Conservation (phyloP, 768 basidiomycete genomes). For the Mycena venus region DNA sequence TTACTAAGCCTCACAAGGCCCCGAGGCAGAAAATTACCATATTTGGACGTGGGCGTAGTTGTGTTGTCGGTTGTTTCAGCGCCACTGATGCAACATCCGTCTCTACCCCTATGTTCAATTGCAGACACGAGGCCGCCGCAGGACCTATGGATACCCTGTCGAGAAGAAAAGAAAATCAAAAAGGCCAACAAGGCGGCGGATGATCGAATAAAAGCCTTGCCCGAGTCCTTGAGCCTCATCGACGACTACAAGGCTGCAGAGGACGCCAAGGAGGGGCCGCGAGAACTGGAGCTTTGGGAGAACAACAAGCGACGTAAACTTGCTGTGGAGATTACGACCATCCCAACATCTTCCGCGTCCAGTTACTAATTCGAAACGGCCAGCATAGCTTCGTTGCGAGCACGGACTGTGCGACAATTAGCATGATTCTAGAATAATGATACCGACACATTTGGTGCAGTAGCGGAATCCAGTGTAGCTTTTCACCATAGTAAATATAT, state of each 20-base stretch:
- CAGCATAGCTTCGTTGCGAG: slow-evolving; percentile 58
- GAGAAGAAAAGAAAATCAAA: slow-evolving; percentile 88
- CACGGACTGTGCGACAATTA: slow-evolving; percentile 63
- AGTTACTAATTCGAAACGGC: neutral
- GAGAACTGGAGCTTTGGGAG: slow-evolving; percentile 58
- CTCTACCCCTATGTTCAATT: no score
- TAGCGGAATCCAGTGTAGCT: slow-evolving; percentile 7
- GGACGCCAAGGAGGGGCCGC: slow-evolving; percentile 70
- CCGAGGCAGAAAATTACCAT: neutral
- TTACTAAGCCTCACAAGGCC: no score
- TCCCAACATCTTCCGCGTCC: slow-evolving; percentile 25
- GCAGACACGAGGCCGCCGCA: no score
- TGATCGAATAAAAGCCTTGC: slow-evolving; percentile 81
- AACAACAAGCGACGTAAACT: slow-evolving; percentile 64
- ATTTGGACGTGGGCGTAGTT: neutral
- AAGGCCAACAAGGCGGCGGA: slow-evolving; percentile 77
- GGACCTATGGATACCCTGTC: no score
- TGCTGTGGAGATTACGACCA: slow-evolving; percentile 40
- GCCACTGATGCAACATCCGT: neutral
- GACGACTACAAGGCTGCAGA: slow-evolving; percentile 72
- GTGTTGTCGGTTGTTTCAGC: neutral
- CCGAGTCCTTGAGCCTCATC: slow-evolving; percentile 73
- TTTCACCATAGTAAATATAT: slow-evolving; percentile 22
- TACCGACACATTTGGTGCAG: slow-evolving; percentile 17
- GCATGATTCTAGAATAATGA: neutral